Evolutionary conservation across 108 stramenopile genomes (phyloP).

Genomic region (Nannochloropsis gaditana): DNA sequence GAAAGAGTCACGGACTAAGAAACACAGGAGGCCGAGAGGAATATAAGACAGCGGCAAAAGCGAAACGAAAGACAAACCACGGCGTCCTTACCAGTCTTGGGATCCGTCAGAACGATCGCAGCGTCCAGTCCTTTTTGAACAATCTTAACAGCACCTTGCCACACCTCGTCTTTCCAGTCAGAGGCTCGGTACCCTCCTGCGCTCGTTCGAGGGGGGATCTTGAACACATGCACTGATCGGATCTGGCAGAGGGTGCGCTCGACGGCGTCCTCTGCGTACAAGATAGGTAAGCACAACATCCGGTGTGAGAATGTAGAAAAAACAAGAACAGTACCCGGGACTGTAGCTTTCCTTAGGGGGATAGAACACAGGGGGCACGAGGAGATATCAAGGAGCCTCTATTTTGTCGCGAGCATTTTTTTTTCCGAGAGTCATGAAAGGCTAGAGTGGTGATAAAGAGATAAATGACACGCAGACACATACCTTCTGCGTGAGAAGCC

Average conservation of each 20-base stretch:
- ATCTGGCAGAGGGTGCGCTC: conserved; percentile 46
- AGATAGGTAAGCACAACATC: no score
- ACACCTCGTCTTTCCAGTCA: conserved; percentile 25
- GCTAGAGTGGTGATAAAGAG: no score
- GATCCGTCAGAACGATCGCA: conserved; percentile 37
- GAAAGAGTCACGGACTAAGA: background rate
- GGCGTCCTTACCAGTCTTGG: background rate
- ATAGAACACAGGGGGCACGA: no score
- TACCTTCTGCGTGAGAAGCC: conserved; percentile 17
- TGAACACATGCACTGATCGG: conserved; percentile 38
- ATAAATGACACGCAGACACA: background rate
- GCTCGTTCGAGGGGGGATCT: conserved; percentile 36
- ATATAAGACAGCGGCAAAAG: no score
- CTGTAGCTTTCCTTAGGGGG: no score
- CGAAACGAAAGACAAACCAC: no score
- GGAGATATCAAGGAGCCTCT: no score
- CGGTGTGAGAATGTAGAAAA: no score
- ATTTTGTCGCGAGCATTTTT: no score
- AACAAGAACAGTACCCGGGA: no score
- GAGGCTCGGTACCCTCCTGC: conserved; percentile 40
- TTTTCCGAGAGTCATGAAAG: no score
- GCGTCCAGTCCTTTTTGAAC: conserved; percentile 47
- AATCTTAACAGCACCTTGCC: conserved; percentile 37
- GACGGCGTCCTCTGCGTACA: conserved; percentile 29
- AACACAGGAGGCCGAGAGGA: no score